Percentiles rank a stretch among this genome's conserved stretches.
These are phyloP conservation scores for Pyricularia pennisetigena DNA, from an alignment of 2,329 filamentous ascomycete genomes.

Conservation along the genomic window DNA sequence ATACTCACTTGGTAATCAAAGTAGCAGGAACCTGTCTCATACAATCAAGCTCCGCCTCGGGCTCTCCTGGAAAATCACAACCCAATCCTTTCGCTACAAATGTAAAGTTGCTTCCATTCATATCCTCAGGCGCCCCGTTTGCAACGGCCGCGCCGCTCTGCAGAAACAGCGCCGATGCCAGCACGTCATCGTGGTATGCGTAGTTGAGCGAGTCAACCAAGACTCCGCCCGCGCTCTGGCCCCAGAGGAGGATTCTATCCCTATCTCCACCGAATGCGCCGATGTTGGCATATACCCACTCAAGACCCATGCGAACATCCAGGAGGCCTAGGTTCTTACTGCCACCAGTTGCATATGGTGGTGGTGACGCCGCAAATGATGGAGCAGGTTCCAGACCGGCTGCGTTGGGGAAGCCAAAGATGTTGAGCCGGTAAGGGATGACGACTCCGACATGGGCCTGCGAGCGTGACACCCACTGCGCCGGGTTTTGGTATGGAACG, in stretches of 20 bases:
- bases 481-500: conserved; percentile 10
- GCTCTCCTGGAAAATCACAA: conserved; percentile 17
- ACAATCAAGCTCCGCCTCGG: conserved; percentile 21
- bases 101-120: conserved; percentile 20
- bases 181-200: conserved; percentile 34
- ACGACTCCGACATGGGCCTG: conserved; percentile 23
- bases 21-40: conserved; percentile 22
- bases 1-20: conserved; percentile 17
- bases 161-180: conserved; percentile 28
- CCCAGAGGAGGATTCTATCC: conserved; percentile 30
- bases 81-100: conserved; percentile 23
- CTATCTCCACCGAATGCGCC: conserved; percentile 35
- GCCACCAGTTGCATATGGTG: conserved; percentile 15
- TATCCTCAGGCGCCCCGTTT: conserved; percentile 16
- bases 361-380: conserved; percentile 32
- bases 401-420: conserved; percentile 22
- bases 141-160: conserved; percentile 28
- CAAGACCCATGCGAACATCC: conserved; percentile 38
- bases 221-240: conserved; percentile 34
- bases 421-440: conserved; percentile 27
- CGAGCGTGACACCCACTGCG: conserved; percentile 8
- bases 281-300: conserved; percentile 40
- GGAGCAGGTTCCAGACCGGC: conserved; percentile 11
- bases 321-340: conserved; percentile 37
- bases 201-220: conserved; percentile 30